A percentile compares a stretch with the other conserved stretches of the same genome.
These are phyloP conservation scores for Euptelea pleiosperma DNA, from an alignment of 164 flowering plant genomes.

Conservation along the genomic window DNA sequence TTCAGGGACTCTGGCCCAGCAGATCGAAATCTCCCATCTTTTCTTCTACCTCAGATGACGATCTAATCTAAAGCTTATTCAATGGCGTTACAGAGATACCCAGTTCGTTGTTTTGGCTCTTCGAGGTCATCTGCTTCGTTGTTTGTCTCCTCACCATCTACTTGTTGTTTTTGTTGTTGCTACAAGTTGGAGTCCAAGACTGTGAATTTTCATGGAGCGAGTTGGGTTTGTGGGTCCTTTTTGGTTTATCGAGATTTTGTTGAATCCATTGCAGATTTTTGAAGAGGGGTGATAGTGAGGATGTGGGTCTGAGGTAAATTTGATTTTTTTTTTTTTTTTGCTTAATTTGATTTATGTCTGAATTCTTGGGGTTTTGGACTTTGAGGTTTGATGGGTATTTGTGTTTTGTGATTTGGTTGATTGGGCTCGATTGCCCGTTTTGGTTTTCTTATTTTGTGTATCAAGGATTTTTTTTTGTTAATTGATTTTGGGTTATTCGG, in stretches of 20 bases:
- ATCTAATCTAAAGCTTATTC: constrained; percentile 65
- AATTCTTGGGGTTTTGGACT: constrained; percentile 15
- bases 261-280: constrained; percentile 36
- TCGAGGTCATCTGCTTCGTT: constrained; percentile 1
- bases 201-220: constrained; percentile 36
- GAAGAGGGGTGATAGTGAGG: constrained; percentile 32
- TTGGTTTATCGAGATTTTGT: constrained; percentile 9
- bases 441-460: not conserved
- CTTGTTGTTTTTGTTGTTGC: constrained; percentile 9
- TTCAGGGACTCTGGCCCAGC: constrained; percentile 47
- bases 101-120: constrained; percentile 31
- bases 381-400: constrained; percentile 8
- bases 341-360: not conserved
- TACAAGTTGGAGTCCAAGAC: constrained; percentile 18
- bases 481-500: constrained; percentile 6
- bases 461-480: constrained; percentile 1
- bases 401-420: constrained; percentile 12
- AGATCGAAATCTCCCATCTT: constrained; percentile 65
- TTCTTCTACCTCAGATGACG: constrained; percentile 43
- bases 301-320: constrained; percentile 76
- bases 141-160: no score
- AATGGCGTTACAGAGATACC: constrained; percentile 43
- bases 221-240: constrained; percentile 18
- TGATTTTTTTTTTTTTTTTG: constrained; percentile 7
- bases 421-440: constrained; percentile 4